Percentiles rank a stretch among this genome's conserved stretches.
phyloP scores from a whole-genome alignment of 2,329 filamentous ascomycete genomes.

The Fusarium guadeloupense region DNA sequence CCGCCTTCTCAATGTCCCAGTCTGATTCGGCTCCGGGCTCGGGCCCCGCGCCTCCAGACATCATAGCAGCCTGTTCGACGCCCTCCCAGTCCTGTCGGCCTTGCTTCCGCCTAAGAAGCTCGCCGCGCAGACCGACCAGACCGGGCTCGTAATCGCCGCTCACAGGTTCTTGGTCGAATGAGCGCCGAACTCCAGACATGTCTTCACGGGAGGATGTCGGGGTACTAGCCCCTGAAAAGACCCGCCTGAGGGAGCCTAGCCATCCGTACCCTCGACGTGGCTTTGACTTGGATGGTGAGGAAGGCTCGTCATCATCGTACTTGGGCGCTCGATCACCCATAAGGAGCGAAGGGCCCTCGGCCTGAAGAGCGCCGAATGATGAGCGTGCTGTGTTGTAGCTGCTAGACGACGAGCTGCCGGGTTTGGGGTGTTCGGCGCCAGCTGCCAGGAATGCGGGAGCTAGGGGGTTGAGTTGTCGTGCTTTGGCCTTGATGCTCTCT shows the following conservation, averaged over 20 bases:
- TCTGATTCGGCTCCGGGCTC: slow-evolving; percentile 65
- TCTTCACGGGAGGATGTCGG: slow-evolving; percentile 42
- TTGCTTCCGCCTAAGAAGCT: slow-evolving; percentile 64
- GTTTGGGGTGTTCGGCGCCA: slow-evolving; percentile 46
- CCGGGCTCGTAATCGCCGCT: slow-evolving; percentile 57
- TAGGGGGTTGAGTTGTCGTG: slow-evolving; percentile 47
- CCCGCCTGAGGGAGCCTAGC: slow-evolving; percentile 74
- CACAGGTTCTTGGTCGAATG: slow-evolving; percentile 46
- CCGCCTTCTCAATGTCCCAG: slow-evolving; percentile 80
- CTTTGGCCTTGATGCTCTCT: slow-evolving; percentile 51
- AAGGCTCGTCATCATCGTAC: slow-evolving; percentile 53
- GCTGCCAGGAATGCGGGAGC: slow-evolving; percentile 42
- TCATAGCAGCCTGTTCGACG: slow-evolving; percentile 34
- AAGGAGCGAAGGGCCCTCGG: slow-evolving; percentile 62
- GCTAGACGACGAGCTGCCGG: slow-evolving; percentile 54
- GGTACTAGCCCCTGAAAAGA: slow-evolving; percentile 60
- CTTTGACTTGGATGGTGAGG: slow-evolving; percentile 67
- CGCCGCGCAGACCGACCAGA: slow-evolving; percentile 55
- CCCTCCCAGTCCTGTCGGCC: slow-evolving; percentile 64
- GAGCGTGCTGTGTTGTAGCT: slow-evolving; percentile 65
- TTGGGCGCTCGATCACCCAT: slow-evolving; percentile 44
- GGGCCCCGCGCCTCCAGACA: slow-evolving; percentile 45
- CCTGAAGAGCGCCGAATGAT: slow-evolving; percentile 61
- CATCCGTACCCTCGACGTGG: slow-evolving; percentile 61
- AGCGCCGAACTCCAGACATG: slow-evolving; percentile 44